Conservation (phyloP, 2,329 filamentous ascomycete genomes). For the Huntiella savannae region DNA sequence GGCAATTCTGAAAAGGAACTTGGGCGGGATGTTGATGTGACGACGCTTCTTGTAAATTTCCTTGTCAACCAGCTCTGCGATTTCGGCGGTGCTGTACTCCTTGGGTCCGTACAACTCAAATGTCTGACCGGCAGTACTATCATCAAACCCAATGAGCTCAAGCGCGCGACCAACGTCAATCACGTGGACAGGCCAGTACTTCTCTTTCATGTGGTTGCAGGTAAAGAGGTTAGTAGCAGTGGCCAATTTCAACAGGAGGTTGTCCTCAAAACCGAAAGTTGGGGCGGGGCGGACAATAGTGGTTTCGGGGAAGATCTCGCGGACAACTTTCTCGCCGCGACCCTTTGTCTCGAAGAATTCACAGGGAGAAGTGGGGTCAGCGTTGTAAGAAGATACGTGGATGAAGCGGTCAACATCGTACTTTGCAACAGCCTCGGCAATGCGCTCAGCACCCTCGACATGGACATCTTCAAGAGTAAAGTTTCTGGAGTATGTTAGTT, state of each 20-base stretch:
- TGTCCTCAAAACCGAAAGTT: constrained; percentile 89
- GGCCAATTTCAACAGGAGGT: constrained; percentile 71
- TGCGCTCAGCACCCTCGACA: constrained; percentile 78
- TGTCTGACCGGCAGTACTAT: constrained; percentile 74
- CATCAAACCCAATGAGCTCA: constrained; percentile 78
- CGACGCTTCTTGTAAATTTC: constrained; percentile 82
- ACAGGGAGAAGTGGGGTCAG: constrained; percentile 56
- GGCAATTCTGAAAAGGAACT: constrained; percentile 55
- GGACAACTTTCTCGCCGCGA: constrained; percentile 62
- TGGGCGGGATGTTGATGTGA: constrained; percentile 80
- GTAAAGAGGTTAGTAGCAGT: constrained; percentile 66
- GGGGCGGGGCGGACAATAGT: constrained; percentile 90
- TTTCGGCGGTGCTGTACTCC: constrained; percentile 76
- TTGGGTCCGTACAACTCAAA: constrained; percentile 89
- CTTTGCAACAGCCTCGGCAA: constrained; percentile 85
- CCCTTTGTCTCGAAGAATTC: constrained; percentile 89
- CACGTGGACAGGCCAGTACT: constrained; percentile 79
- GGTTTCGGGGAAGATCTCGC: constrained; percentile 85
- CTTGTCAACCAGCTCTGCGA: constrained; percentile 69
- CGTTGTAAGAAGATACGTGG: constrained; percentile 91
- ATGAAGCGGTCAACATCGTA: constrained; percentile 96
- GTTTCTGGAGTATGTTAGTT: constrained; percentile 44
- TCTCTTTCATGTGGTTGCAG: constrained; percentile 82
- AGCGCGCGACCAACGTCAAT: constrained; percentile 82
- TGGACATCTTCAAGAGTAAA: constrained; percentile 86